These are phyloP conservation scores for Rubus parviflorus DNA, from an alignment of 306 rosid species.

Conservation along the genomic window DNA sequence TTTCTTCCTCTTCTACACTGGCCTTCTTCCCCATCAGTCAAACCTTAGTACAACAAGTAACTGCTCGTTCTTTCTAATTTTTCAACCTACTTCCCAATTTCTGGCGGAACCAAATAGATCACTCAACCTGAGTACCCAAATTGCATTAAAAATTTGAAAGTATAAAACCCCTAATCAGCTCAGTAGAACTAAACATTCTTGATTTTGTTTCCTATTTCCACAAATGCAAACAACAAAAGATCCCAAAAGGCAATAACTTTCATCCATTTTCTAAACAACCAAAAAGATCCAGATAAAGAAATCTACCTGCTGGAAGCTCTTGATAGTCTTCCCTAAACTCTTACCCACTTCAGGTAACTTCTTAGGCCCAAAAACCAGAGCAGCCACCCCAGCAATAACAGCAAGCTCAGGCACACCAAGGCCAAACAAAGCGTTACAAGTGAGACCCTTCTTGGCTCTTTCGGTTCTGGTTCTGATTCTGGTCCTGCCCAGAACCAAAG, in stretches of 20 bases:
- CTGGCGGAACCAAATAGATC: not conserved
- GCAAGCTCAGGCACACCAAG: conserved; percentile 89
- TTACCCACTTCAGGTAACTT: conserved; percentile 94
- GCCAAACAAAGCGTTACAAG: conserved; percentile 85
- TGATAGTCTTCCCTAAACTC: conserved; percentile 90
- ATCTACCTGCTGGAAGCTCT: conserved; percentile 94
- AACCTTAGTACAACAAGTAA: not conserved
- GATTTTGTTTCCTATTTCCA: not conserved
- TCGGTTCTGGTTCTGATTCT: conserved; percentile 32
- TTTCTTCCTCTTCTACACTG: not conserved
- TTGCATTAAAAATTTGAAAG: not conserved
- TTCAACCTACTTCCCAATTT: not conserved
- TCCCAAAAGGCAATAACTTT: not conserved
- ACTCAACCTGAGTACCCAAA: not conserved
- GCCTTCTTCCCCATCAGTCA: not conserved
- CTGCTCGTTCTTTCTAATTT: not conserved
- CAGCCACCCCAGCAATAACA: conserved; percentile 92
- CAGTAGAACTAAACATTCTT: not conserved
- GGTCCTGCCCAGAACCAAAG: conserved; percentile 21
- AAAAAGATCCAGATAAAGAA: not conserved
- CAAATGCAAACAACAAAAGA: not conserved
- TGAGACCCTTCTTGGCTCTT: conserved; percentile 44
- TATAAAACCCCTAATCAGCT: not conserved
- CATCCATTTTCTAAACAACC: not conserved
- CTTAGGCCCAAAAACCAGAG: conserved; percentile 91